A percentile compares a stretch with the other conserved stretches of the same genome.
These are phyloP conservation scores for Saccharomyces hybrid DNA, from an alignment of 1,139 yeast species.

Conservation along the genomic window DNA sequence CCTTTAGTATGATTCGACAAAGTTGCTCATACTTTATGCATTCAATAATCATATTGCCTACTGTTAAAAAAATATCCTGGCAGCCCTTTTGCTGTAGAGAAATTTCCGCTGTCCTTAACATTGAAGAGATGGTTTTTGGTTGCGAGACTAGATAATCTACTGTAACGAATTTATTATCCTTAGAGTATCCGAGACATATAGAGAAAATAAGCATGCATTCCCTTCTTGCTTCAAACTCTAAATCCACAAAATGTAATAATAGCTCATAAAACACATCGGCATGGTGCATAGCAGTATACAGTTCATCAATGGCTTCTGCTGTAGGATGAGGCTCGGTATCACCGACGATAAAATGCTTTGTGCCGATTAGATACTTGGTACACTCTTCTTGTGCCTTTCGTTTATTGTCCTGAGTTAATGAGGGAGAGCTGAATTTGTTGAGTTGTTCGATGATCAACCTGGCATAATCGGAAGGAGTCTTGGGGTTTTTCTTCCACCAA, in stretches of 20 bases:
- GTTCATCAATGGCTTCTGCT: constrained; percentile 65
- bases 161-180: constrained; percentile 73
- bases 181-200: constrained; percentile 70
- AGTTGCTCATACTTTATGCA: constrained; percentile 75
- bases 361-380: constrained; percentile 56
- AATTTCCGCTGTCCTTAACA: constrained; percentile 64
- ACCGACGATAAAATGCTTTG: constrained; percentile 65
- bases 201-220: constrained; percentile 70
- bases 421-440: constrained; percentile 38
- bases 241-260: constrained; percentile 47
- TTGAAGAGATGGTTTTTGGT: constrained; percentile 55
- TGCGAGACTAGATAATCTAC: constrained; percentile 70
- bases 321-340: constrained; percentile 60
- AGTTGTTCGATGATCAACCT: constrained; percentile 69
- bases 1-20: constrained; percentile 49
- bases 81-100: constrained; percentile 31
- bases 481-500: constrained; percentile 84
- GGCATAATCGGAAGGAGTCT: constrained; percentile 79
- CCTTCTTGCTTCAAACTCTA: constrained; percentile 87
- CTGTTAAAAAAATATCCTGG: constrained; percentile 58
- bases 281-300: constrained; percentile 35
- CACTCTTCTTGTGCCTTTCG: constrained; percentile 71
- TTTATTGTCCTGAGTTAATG: constrained; percentile 40
- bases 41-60: constrained; percentile 78
- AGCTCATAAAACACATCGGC: constrained; percentile 61